Conservation (phyloP, 352 stramenopile genomes). For the Peronospora tabacina region DNA sequence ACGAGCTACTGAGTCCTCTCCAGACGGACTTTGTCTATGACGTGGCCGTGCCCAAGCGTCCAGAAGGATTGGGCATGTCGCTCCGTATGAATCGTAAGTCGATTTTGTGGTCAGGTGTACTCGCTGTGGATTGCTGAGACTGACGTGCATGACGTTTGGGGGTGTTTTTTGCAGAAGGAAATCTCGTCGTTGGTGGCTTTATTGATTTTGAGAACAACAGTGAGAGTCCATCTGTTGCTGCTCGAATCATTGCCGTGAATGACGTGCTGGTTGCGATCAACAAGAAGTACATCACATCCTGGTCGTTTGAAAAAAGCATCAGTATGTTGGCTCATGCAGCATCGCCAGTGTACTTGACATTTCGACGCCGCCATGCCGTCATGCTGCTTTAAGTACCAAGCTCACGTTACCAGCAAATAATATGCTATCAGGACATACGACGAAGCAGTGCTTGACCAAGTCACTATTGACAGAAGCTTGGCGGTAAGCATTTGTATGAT, state of each 20-base stretch:
- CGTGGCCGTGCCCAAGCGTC: constrained; percentile 68
- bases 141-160: constrained; percentile 7
- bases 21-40: constrained; percentile 84
- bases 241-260: constrained; percentile 67
- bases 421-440: too few species aligned
- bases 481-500: too few species aligned
- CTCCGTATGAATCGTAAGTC: constrained; percentile 78
- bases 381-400: constrained; percentile 42
- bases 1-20: constrained; percentile 67
- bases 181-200: constrained; percentile 70
- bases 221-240: constrained; percentile 69
- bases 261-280: constrained; percentile 81
- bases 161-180: constrained; percentile 43
- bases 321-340: constrained; percentile 67
- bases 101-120: neutral
- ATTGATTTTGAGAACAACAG: constrained; percentile 78
- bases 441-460: too few species aligned
- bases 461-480: too few species aligned
- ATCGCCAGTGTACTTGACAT: constrained; percentile 81
- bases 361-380: constrained; percentile 55
- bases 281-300: constrained; percentile 83
- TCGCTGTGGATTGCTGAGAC: neutral
- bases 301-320: constrained; percentile 83
- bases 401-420: too few species aligned
- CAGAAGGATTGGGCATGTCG: constrained; percentile 76